Evolutionary conservation across 1,139 yeast species (phyloP).

Genomic region (Hemisphaericaspora xylanilytica): DNA sequence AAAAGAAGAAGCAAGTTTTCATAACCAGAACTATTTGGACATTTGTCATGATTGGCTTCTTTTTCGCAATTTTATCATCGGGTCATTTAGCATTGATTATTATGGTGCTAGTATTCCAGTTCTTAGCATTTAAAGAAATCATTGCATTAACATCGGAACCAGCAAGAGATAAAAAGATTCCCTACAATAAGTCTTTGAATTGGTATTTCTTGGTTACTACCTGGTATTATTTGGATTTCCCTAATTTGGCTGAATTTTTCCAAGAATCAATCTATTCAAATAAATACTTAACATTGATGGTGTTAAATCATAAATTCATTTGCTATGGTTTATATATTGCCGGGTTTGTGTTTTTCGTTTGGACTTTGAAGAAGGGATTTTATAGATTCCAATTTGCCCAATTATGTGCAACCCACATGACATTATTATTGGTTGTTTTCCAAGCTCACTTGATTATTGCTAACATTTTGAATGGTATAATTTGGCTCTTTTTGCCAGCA

Average conservation of each 20-base stretch:
- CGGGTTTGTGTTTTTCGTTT: slow-evolving; percentile 88
- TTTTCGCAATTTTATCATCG: slow-evolving; percentile 70
- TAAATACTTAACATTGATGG: slow-evolving; percentile 38
- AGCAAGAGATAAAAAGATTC: slow-evolving; percentile 78
- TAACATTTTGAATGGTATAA: slow-evolving; percentile 84
- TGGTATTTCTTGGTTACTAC: slow-evolving; percentile 87
- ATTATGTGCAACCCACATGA: slow-evolving; percentile 92
- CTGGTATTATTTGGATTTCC: slow-evolving; percentile 86
- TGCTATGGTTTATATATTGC: slow-evolving; percentile 80
- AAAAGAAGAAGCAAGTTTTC: slow-evolving; percentile 78
- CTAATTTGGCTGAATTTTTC: slow-evolving; percentile 66
- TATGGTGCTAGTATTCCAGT: slow-evolving; percentile 70
- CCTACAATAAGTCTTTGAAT: slow-evolving; percentile 79
- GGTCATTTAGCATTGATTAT: slow-evolving; percentile 84
- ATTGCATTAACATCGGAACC: slow-evolving; percentile 83
- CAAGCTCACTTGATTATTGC: slow-evolving; percentile 93
- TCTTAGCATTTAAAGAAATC: slow-evolving; percentile 86
- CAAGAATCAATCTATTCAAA: slow-evolving; percentile 44
- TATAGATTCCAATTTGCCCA: slow-evolving; percentile 93
- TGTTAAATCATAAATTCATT: slow-evolving; percentile 78
- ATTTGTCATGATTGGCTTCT: slow-evolving; percentile 78
- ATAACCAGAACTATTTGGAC: slow-evolving; percentile 94
- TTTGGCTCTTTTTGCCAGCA: slow-evolving; percentile 93
- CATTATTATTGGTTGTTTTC: slow-evolving; percentile 81
- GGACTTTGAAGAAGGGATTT: slow-evolving; percentile 84